Evolutionary conservation across 306 rosid species (phyloP).

Genomic region (Malus orientalis): DNA sequence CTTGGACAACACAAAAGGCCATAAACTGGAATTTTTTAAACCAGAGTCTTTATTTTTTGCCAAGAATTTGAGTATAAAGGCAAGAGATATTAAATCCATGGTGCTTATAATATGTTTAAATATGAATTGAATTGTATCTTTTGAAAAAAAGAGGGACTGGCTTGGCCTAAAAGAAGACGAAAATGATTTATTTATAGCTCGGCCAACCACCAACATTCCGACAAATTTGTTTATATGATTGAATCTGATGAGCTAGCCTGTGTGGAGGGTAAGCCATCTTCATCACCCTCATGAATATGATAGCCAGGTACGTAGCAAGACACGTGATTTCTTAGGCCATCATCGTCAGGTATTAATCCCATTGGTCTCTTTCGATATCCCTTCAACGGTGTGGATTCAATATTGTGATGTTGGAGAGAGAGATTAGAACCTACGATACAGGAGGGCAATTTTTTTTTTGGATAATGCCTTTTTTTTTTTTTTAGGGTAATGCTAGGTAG

Average conservation of each 20-base stretch:
- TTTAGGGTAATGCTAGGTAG: too few species aligned
- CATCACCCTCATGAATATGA: conserved; percentile 30
- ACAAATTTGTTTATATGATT: conserved; percentile 48
- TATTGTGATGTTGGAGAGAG: not conserved
- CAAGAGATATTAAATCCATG: not conserved
- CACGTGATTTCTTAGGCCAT: conserved; percentile 42
- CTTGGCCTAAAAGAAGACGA: conserved; percentile 35
- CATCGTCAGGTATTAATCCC: conserved; percentile 5
- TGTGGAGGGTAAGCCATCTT: conserved; percentile 72
- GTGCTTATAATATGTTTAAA: not conserved
- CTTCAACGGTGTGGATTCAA: not conserved
- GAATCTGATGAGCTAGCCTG: conserved; percentile 11
- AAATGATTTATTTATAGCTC: conserved; percentile 39
- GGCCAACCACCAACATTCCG: conserved; percentile 75
- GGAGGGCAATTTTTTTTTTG: not conserved
- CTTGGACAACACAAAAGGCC: not conserved
- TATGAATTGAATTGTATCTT: not conserved
- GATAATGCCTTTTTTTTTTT: not conserved
- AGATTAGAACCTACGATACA: not conserved
- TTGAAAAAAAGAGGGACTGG: not conserved
- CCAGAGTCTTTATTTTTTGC: not conserved
- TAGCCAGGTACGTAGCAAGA: conserved; percentile 27
- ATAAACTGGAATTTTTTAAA: not conserved
- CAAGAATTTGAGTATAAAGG: not conserved
- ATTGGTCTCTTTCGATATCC: not conserved